Evolutionary conservation across 352 stramenopile species (phyloP).

Genomic region (Globisporangium megalacanthum): DNA sequence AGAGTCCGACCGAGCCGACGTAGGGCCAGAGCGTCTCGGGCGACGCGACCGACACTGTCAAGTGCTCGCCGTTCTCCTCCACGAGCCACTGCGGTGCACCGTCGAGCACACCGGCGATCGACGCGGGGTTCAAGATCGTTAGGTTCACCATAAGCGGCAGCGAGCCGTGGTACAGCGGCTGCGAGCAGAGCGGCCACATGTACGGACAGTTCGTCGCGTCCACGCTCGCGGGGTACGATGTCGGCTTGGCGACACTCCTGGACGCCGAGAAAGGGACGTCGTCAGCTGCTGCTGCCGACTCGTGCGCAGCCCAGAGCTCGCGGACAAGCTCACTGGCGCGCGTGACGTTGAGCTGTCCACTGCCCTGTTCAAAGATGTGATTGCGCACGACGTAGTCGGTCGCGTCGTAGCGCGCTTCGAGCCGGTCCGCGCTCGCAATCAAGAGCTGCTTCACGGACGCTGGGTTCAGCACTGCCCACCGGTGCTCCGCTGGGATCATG

Average conservation of each 20-base stretch:
- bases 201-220: conserved; percentile 77
- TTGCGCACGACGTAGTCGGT: conserved; percentile 48
- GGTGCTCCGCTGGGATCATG: conserved; percentile 44
- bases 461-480: conserved; percentile 56
- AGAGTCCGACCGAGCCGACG: conserved; percentile 63
- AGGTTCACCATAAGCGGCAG: conserved; percentile 79
- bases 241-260: conserved; percentile 18
- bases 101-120: conserved; percentile 41
- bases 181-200: conserved; percentile 83
- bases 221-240: conserved; percentile 57
- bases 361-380: conserved; percentile 85
- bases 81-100: conserved; percentile 45
- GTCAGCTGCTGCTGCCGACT: conserved; percentile 12
- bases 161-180: conserved; percentile 70
- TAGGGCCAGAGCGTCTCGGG: conserved; percentile 60
- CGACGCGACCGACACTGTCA: conserved; percentile 44
- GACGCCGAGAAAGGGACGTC: conserved; percentile 2
- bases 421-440: conserved; percentile 41
- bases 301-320: conserved; percentile 29
- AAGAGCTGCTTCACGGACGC: conserved; percentile 72
- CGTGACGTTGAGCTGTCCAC: conserved; percentile 65
- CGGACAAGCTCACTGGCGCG: conserved; percentile 42
- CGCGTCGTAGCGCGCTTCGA: conserved; percentile 26
- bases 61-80: conserved; percentile 36
- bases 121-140: conserved; percentile 69